Evolutionary conservation across 2,329 filamentous ascomycete species (phyloP).

Genomic region (Fonsecaea multimorphosa): DNA sequence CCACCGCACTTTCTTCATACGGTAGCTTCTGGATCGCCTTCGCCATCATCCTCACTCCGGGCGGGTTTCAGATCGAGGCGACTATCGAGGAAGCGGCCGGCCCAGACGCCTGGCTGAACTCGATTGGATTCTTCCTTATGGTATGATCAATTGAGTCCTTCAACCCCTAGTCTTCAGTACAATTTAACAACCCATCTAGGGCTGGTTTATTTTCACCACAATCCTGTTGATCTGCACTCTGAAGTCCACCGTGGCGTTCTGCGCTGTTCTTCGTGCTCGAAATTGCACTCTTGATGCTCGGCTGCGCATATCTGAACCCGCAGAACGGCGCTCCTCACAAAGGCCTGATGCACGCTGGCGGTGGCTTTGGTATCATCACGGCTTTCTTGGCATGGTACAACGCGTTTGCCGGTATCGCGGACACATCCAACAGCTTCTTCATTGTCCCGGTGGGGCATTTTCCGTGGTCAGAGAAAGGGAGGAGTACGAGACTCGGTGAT

Average conservation of each 20-base stretch:
- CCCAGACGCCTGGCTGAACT: constrained; percentile 59
- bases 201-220: constrained; percentile 87
- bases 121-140: constrained; percentile 75
- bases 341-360: constrained; percentile 71
- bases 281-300: constrained; percentile 74
- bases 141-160: constrained; percentile 42
- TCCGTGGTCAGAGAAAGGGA: constrained; percentile 84
- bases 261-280: constrained; percentile 79
- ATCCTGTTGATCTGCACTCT: constrained; percentile 76
- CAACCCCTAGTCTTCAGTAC: neutral
- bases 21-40: constrained; percentile 84
- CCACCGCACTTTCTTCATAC: constrained; percentile 79
- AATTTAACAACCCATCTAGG: constrained; percentile 43
- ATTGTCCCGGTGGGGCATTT: constrained; percentile 91
- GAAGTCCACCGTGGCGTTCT: constrained; percentile 78
- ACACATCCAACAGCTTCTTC: constrained; percentile 79
- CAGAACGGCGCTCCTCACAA: constrained; percentile 49
- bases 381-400: constrained; percentile 89
- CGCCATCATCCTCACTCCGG: constrained; percentile 72
- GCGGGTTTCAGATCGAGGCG: constrained; percentile 66
- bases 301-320: constrained; percentile 66
- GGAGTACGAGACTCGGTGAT: no score
- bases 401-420: constrained; percentile 79
- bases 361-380: constrained; percentile 78
- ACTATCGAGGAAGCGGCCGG: constrained; percentile 47